Percentiles rank a stretch among this genome's conserved stretches.
These are phyloP conservation scores for Aspergillus baeticus DNA, from an alignment of 495 filamentous ascomycete species.

Conservation along the genomic window DNA sequence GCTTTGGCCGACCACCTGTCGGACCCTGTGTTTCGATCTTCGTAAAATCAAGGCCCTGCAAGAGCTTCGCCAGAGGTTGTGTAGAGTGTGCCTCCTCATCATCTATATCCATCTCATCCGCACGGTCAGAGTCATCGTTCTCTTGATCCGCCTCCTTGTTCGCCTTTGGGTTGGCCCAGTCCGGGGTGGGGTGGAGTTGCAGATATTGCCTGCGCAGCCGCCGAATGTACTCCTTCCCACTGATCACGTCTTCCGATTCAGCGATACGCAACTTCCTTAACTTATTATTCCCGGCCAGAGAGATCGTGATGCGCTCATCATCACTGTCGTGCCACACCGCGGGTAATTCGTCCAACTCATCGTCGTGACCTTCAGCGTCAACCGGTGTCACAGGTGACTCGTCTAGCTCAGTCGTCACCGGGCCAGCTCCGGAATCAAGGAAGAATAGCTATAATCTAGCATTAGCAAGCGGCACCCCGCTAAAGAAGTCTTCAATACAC, in stretches of 20 bases:
- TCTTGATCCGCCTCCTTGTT: slow-evolving; percentile 51
- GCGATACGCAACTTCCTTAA: slow-evolving; percentile 77
- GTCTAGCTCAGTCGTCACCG: slow-evolving; percentile 42
- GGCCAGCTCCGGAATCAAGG: slow-evolving; percentile 60
- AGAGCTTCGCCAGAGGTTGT: slow-evolving; percentile 75
- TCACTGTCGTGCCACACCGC: slow-evolving; percentile 93
- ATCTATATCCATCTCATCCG: slow-evolving; percentile 50
- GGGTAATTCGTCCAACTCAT: slow-evolving; percentile 30
- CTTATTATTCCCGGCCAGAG: slow-evolving; percentile 67
- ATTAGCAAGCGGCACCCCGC: slow-evolving; percentile 16
- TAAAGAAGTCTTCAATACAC: slow-evolving; percentile 23
- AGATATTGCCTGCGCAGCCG: slow-evolving; percentile 80
- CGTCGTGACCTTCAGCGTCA: slow-evolving; percentile 27
- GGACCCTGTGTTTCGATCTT: slow-evolving; percentile 38
- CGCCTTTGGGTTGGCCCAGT: slow-evolving; percentile 64
- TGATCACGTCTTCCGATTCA: slow-evolving; percentile 82
- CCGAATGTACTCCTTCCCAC: slow-evolving; percentile 77
- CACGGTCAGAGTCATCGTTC: slow-evolving; percentile 41
- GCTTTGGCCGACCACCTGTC: slow-evolving; percentile 51
- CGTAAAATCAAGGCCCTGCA: slow-evolving; percentile 63
- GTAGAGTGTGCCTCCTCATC: slow-evolving; percentile 63
- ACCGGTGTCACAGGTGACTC: slow-evolving; percentile 30
- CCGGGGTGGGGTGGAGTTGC: slow-evolving; percentile 73
- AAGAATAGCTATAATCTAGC: slow-evolving; percentile 59
- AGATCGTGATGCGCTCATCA: slow-evolving; percentile 82